These are phyloP conservation scores for Nymphaea thermarum DNA, from an alignment of 164 flowering plant genomes.

Conservation along the genomic window DNA sequence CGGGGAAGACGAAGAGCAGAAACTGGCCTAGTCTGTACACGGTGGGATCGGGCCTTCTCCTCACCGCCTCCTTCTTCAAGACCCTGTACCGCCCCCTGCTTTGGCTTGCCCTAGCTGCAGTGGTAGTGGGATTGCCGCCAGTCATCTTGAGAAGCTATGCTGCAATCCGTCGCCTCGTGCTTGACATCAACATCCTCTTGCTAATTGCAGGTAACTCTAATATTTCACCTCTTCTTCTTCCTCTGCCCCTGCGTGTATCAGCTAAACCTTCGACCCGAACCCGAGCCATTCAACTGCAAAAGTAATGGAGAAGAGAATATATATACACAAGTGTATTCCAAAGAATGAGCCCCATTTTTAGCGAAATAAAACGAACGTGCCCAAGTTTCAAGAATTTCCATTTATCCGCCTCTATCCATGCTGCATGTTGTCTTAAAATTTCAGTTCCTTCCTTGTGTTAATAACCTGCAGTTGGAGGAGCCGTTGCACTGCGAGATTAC, in stretches of 20 bases:
- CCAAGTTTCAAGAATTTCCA: too few relatives aligned
- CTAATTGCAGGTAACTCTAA: slow-evolving; percentile 53
- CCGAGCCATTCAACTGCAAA: too few relatives aligned
- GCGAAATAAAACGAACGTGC: too few relatives aligned
- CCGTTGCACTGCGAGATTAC: slow-evolving; percentile 54
- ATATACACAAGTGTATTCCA: too few relatives aligned
- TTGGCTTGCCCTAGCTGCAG: slow-evolving; percentile 69
- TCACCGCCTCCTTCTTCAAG: slow-evolving; percentile 37
- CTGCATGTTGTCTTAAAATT: too few relatives aligned
- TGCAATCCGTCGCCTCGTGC: slow-evolving; percentile 27
- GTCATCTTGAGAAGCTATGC: slow-evolving; percentile 32
- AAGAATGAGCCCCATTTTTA: too few relatives aligned
- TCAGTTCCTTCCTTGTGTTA: too few relatives aligned
- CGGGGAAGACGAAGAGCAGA: slow-evolving; percentile 11
- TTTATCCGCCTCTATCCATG: too few relatives aligned
- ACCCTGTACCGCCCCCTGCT: slow-evolving; percentile 40
- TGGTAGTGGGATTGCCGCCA: slow-evolving; percentile 51
- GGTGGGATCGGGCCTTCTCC: slow-evolving; percentile 41
- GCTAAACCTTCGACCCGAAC: too few relatives aligned
- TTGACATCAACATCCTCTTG: slow-evolving; percentile 68
- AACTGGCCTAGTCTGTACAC: slow-evolving; percentile 82
- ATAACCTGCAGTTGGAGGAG: slow-evolving; percentile 46
- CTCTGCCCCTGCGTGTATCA: too few relatives aligned
- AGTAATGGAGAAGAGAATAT: too few relatives aligned
- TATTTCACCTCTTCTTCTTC: too few relatives aligned